Evolutionary conservation across 495 filamentous ascomycete species (phyloP), one percentile per base, ranked within the genome.

Genomic region (Penicillium samsonianum): DNA sequence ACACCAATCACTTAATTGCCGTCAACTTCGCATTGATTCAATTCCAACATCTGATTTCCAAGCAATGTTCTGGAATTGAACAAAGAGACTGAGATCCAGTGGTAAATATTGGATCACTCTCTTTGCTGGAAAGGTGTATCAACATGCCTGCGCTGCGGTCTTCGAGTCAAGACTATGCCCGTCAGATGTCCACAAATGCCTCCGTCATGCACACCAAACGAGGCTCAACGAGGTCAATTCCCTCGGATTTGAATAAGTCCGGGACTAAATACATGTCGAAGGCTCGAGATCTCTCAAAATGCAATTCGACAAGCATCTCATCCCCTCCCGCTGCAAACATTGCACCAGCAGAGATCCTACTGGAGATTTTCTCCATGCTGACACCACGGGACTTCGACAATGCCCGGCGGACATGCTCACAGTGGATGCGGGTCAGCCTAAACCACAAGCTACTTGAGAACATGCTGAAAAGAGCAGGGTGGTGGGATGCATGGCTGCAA

Each of bases 381-480:
- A 67, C 70, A 11, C 86, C 88, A 0, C 54, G 73, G 5, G 85
- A 87, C 61, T 90, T 90, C 63, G 78, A 90, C 62, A 78, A 83
- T 59, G 86, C 87, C 12, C 78, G 88, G 45, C 80, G 83, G 50
- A 81, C 82, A 9, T 90, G 88, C 60, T 80, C 79, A 45, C 73
- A 73, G 46, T 91, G 87, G 88, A 84, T 87, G 77, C 74, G 79
- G 14, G 78, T 80, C 33, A 84, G 86, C 40, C 70, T 90, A n/a
- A 72, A 87, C 25, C 62, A 65, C 37, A 67, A 59, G 0, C 60
- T 90, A 8, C 71, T 90, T 22, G 67, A 74, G 6, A 61, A 47
- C 25, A 84, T 82, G 81, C 67, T 85, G 31, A 82, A 77, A 58
- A 71, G 75, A 26, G 86, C 78, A 44, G 88, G 80, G n/a, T 90